These are phyloP conservation scores for Phoenix roebelenii DNA, from an alignment of 176 grass and related monocot genomes.

Conservation along the genomic window DNA sequence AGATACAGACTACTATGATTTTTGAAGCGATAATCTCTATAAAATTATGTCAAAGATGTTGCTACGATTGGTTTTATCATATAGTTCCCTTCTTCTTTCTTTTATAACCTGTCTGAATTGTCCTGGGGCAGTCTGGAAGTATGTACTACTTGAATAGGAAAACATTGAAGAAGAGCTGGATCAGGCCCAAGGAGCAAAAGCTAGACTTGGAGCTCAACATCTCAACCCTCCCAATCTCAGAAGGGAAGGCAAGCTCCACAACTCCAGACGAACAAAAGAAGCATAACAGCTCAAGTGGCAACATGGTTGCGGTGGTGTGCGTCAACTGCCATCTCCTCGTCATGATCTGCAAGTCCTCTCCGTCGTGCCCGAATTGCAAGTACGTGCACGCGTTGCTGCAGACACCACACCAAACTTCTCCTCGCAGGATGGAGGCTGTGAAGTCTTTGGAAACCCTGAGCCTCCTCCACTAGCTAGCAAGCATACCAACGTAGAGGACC, in stretches of 20 bases:
- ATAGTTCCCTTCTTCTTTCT: not conserved
- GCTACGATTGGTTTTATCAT: no score
- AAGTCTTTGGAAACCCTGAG: conserved; percentile 75
- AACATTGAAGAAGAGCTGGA: conserved; percentile 31
- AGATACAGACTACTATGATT: no score
- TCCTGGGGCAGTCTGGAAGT: conserved; percentile 19
- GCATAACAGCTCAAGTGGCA: conserved; percentile 17
- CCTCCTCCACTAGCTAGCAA: conserved; percentile 59
- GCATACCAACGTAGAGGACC: conserved; percentile 33
- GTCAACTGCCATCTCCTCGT: conserved; percentile 79
- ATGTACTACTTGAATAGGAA: conserved; percentile 36
- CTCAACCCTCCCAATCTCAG: conserved; percentile 19
- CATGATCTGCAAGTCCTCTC: conserved; percentile 74
- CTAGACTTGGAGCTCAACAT: conserved; percentile 34
- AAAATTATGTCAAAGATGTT: no score
- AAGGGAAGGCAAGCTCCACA: conserved; percentile 12
- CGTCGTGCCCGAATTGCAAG: conserved; percentile 92
- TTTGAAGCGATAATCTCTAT: no score
- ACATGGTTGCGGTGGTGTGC: conserved; percentile 75
- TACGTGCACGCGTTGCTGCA: conserved; percentile 43
- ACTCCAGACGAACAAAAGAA: conserved; percentile 9
- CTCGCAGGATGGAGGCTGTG: conserved; percentile 29
- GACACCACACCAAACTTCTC: not conserved
- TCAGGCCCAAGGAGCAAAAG: conserved; percentile 21
- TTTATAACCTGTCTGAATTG: conserved; percentile 7